Base-by-base conservation (phyloP, 371 early-diverging fungal genomes). In the Mucor irregularis region DNA sequence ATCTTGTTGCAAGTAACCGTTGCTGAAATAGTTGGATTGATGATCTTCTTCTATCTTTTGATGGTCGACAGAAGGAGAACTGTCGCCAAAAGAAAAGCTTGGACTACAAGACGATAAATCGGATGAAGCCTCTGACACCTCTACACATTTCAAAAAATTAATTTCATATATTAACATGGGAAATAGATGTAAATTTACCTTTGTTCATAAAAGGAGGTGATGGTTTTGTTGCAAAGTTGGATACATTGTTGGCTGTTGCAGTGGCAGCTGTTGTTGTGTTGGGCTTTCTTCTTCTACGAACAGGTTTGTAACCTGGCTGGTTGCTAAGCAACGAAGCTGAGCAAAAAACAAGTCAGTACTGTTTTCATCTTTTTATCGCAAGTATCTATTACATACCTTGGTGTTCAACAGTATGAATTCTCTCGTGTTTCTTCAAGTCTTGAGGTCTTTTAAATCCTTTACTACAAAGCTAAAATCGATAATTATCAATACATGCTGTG, bases 371-470 rank as follows among this genome's bases (percentile, higher is more conserved):
- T 30, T 33, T 34, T 24, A 31, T 49, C 30, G 14, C 31, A 25
- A 26, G 8, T 14, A 44, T 14, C n/a, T n/a, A 33, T 13, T 5
- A 0, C 3, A 29, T 62, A 69, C 65, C 69, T 68, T 78, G 69
- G 48, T 78, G 79, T 26, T 76, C 76, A 31, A 85, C 83, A 13
- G 83, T 76, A 65, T 96, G 96, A 9, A 85, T 89, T 67, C 86
- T 87, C 62, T 91, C 90, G 73, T 96, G 97, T 68, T 96, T 96
- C 69, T 92, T 94, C 63, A 94, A 72, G 64, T 96, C 97, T 80
- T 95, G 95, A 4, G 92, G 93, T 8, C 97, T 81, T 72, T 96
- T 96, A 77, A 96, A 96, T 7, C 90, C 72, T 67, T 94, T 90
- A 30, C 74, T 68, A 71, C 97, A 96, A 37, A 70, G 64, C 87